Evolutionary conservation across 116 monocot genomes (phyloP).

Genomic region (Zostera marina): DNA sequence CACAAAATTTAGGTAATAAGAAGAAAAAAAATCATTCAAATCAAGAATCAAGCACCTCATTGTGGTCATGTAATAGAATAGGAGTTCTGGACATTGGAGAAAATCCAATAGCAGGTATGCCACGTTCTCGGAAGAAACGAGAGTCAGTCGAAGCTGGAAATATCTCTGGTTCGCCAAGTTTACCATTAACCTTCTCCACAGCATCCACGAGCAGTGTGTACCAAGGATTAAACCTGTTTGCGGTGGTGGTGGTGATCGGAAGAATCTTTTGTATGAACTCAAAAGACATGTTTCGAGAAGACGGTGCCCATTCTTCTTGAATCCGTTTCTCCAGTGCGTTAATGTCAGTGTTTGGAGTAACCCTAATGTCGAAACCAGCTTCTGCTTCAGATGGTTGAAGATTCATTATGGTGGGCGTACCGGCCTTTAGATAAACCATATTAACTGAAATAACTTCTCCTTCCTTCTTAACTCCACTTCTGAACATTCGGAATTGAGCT

Average conservation of each 20-base stretch:
- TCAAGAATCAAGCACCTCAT: slow-evolving; percentile 53
- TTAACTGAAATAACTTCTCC: slow-evolving; percentile 90
- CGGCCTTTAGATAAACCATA: slow-evolving; percentile 73
- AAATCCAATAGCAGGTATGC: slow-evolving; percentile 88
- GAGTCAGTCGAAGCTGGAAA: slow-evolving; percentile 94
- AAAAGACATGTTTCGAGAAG: slow-evolving; percentile 75
- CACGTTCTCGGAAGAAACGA: slow-evolving; percentile 49
- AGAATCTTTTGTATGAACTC: slow-evolving; percentile 28
- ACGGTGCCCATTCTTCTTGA: slow-evolving; percentile 91
- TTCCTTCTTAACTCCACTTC: slow-evolving; percentile 58
- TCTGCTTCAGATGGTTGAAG: slow-evolving; percentile 94
- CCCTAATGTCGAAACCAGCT: slow-evolving; percentile 76
- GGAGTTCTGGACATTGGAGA: slow-evolving; percentile 96
- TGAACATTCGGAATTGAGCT: slow-evolving; percentile 72
- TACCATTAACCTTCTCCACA: slow-evolving; percentile 55
- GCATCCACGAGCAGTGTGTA: slow-evolving; percentile 53
- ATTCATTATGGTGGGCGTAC: slow-evolving; percentile 90
- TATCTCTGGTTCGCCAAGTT: slow-evolving; percentile 70
- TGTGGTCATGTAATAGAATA: slow-evolving; percentile 80
- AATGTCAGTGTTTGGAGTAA: slow-evolving; percentile 57
- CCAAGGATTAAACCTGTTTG: slow-evolving; percentile 74
- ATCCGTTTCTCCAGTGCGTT: slow-evolving; percentile 66
- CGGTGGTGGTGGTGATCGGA: too few species aligned
- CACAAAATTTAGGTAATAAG: slow-evolving; percentile 1
- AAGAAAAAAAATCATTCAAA: not conserved